These are phyloP conservation scores for Penicillium sp. DNA, from an alignment of 2,329 filamentous ascomycete genomes.

Conservation along the genomic window DNA sequence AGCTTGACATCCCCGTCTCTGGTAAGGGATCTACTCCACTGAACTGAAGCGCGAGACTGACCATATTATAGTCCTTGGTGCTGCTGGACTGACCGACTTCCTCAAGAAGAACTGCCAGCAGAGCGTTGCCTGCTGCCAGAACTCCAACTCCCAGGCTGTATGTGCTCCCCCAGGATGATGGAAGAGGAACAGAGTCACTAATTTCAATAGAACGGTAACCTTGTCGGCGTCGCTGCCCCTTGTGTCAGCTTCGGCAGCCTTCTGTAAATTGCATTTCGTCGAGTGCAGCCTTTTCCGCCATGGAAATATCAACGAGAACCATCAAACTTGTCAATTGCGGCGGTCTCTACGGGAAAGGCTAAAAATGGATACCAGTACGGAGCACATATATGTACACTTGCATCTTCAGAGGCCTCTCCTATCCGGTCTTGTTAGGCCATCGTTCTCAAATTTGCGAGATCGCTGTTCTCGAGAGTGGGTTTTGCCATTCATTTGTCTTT, in stretches of 20 bases:
- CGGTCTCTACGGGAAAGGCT: slow-evolving; percentile 1
- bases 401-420: slow-evolving; percentile 5
- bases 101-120: slow-evolving; percentile 32
- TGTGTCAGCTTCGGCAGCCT: slow-evolving; percentile 33
- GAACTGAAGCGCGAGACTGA: background rate
- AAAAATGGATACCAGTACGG: slow-evolving; percentile 4
- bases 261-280: slow-evolving; percentile 24
- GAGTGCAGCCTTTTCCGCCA: background rate
- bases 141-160: slow-evolving; percentile 24
- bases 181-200: background rate
- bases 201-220: slow-evolving; percentile 23
- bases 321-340: background rate
- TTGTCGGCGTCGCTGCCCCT: slow-evolving; percentile 31
- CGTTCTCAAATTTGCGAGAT: background rate
- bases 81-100: slow-evolving; percentile 18
- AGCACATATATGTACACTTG: slow-evolving; percentile 15
- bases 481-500: slow-evolving; percentile 12
- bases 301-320: background rate
- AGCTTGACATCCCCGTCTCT: slow-evolving; percentile 24
- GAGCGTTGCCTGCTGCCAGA: slow-evolving; percentile 34
- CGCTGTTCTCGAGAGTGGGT: background rate
- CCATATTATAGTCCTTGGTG: slow-evolving; percentile 13
- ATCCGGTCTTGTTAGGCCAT: background rate
- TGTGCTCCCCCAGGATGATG: background rate
- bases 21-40: slow-evolving; percentile 16